Base-by-base conservation (phyloP, 2,329 filamentous ascomycete genomes). In the Penicillium sp. region DNA sequence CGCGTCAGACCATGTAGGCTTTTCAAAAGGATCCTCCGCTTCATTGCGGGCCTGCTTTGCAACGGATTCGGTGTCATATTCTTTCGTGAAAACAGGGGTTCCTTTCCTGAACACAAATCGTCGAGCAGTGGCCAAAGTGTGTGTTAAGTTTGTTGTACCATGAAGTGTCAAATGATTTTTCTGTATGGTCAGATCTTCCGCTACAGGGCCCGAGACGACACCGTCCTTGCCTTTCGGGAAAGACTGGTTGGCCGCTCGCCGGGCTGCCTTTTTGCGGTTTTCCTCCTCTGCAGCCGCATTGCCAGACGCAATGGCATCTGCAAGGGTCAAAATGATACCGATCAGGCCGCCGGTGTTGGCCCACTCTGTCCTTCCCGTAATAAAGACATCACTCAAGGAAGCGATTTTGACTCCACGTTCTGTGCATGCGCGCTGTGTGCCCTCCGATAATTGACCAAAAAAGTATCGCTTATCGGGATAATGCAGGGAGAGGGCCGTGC, bases 61-160 rank as follows among this genome's bases (percentile, higher is more conserved):
- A 52, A 65, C 52, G 42, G 55, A 66, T 49, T 69, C 67, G n/a
- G 58, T 68, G 42, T 79, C 76, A 49, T 90, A 83, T 73, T 99
- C 95, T 60, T 85, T 81, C 1, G 88, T 81, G 31, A 78, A 79
- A n/a, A 97, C 76, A 0, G 89, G 88, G 70, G 96, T 82, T 0
- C 90, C 88, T 65, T 90, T 92, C 37, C 95, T 84, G 67, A 97
- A 93, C 49, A 98, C 86, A 74, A 96, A 96, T 31, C 87, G 81
- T 46, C 95, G 84, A 16, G 89, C 88, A 0, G 92, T 90, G n/a
- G 91, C 93, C 55, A 99, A 75, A 6, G 86, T 82, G 69, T 97
- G 89, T 46, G 87, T 84, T 54, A 98, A 75, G 70, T 98, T 98
- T 51, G 86, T 86, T 4, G 88, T 87, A 3, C 90, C 93, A 70